Evolutionary conservation across 148 eudicot genomes (phyloP), one percentile per base, ranked within the genome.

Genomic region (Heliamphora exappendiculata): DNA sequence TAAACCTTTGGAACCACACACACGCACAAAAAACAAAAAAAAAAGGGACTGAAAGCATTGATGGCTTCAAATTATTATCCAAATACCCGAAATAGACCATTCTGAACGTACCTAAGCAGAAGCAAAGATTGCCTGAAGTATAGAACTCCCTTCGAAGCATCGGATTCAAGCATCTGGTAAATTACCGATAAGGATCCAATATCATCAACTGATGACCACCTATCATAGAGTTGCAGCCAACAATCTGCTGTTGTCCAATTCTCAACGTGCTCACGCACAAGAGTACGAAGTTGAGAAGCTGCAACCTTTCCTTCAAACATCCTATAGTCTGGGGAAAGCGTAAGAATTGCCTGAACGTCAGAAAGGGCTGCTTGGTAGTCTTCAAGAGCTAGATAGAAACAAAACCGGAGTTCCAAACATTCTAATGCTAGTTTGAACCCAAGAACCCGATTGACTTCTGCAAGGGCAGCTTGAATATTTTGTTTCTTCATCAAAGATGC

Each of bases 171-270:
- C 99, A 95, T 95, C 79, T 95, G 99, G 71, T 88, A 92, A 55
- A 95, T 89, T 57, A 93, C 97, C 42, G 99, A 90, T 26, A 95
- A 78, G 37, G 99, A 95, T 66, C 99, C 99, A 75, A 95, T 91
- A 85, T 95, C 99, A 88, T 95, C 99, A 44, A 95, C 99, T 12
- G 96, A 82, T 76, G 98, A 95, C 99, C 99, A 95, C 66, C 91
- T 78, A 77, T 95, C 98, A 84, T 95, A 93, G 60, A 95, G 75
- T 71, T 88, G 91, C 79, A 95, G 84, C 99, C 99, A 95, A 71
- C 97, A 95, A 83, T 95, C 99, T 19, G 97, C 99, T 49, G 93
- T 88, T 53, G 88, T 89, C 93, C 94, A 90, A 65, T 86, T 87
- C 73, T 89, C 89, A 11, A 95, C 97, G 78, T 89, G 91, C 78